These are phyloP conservation scores for Exidia glandulosa DNA, from an alignment of 768 basidiomycete species.

Conservation along the genomic window DNA sequence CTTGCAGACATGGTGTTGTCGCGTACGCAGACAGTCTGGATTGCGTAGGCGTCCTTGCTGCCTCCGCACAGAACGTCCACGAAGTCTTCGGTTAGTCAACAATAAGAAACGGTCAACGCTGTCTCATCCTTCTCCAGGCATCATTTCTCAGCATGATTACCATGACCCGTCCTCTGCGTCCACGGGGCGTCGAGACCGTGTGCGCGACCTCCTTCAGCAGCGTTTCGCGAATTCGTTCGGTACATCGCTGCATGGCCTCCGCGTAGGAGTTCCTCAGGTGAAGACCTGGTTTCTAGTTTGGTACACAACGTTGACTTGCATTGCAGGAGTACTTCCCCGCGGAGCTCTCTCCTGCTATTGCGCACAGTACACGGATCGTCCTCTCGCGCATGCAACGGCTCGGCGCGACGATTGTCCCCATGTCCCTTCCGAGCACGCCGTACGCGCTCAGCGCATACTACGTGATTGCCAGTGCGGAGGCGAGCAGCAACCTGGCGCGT, in stretches of 20 bases:
- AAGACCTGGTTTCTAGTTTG: not conserved
- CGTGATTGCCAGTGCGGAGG: constrained; percentile 89
- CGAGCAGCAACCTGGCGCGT: constrained; percentile 81
- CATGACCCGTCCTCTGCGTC: constrained; percentile 68
- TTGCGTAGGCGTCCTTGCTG: constrained; percentile 77
- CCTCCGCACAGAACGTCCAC: constrained; percentile 35
- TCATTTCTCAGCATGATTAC: constrained; percentile 45
- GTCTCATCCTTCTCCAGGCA: constrained; percentile 19
- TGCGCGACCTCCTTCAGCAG: not conserved
- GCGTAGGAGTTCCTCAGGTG: constrained; percentile 70
- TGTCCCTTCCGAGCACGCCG: constrained; percentile 56
- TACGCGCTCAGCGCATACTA: constrained; percentile 91
- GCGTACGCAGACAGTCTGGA: constrained; percentile 93
- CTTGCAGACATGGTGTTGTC: constrained; percentile 71
- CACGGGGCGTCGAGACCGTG: constrained; percentile 19
- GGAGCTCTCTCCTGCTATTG: constrained; percentile 41
- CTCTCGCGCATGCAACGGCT: constrained; percentile 30
- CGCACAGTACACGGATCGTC: constrained; percentile 33
- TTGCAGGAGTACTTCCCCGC: constrained; percentile 68
- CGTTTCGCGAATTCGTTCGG: not conserved
- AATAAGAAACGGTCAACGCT: too few species aligned
- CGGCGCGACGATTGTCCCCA: constrained; percentile 60
- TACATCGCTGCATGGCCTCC: constrained; percentile 34
- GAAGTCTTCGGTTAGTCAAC: constrained; percentile 54
- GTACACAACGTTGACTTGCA: not conserved